phyloP scores from a whole-genome alignment of 2,329 filamentous ascomycete genomes.

The Cladosporium phlei region DNA sequence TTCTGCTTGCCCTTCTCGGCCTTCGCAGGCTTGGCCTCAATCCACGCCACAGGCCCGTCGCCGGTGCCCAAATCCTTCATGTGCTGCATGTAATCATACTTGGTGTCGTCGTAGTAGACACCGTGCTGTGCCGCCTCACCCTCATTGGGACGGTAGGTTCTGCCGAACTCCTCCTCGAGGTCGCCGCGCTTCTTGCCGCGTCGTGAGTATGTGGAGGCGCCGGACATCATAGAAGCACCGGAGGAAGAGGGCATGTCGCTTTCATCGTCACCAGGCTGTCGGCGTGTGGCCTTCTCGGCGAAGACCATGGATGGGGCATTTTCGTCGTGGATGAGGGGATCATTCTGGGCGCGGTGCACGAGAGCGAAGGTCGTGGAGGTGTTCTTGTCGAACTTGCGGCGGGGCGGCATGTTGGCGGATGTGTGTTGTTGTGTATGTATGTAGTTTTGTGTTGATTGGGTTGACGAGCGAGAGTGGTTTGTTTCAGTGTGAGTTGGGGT shows the following conservation, averaged over 20 bases:
- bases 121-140: conserved; percentile 93
- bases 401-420: conserved; percentile 60
- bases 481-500: background rate
- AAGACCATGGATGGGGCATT: conserved; percentile 86
- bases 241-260: conserved; percentile 22
- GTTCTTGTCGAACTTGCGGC: conserved; percentile 85
- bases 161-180: conserved; percentile 68
- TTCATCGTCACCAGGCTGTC: conserved; percentile 21
- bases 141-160: conserved; percentile 75
- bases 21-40: conserved; percentile 57
- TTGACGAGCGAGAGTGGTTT: conserved; percentile 4
- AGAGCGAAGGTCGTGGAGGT: conserved; percentile 88
- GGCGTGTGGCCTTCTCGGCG: conserved; percentile 52
- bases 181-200: conserved; percentile 56
- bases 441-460: background rate
- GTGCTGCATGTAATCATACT: conserved; percentile 99
- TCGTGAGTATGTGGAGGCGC: conserved; percentile 23
- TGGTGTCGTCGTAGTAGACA: conserved; percentile 88
- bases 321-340: conserved; percentile 91
- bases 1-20: conserved; percentile 66
- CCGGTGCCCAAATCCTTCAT: conserved; percentile 71
- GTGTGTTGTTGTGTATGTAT: background rate
- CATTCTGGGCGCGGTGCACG: conserved; percentile 93
- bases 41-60: conserved; percentile 65
- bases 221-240: conserved; percentile 32